A percentile compares a stretch with the other conserved stretches of the same genome.
These are phyloP conservation scores for Erodium texanum DNA, from an alignment of 441 rosid species.

Conservation along the genomic window DNA sequence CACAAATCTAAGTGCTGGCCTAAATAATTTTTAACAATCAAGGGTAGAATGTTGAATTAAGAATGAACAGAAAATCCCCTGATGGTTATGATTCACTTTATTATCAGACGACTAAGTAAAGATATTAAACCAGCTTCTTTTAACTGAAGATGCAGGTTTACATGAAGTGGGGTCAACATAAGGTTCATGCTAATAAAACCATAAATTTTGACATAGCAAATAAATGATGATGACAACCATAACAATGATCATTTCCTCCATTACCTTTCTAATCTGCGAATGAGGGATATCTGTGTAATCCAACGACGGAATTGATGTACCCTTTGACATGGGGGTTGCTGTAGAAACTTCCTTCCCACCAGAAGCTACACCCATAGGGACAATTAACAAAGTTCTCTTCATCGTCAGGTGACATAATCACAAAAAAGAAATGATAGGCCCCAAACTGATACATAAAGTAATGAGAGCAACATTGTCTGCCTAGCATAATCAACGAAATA, in stretches of 20 bases:
- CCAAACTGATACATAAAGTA: not conserved
- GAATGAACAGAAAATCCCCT: not conserved
- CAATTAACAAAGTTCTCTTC: constrained; percentile 7
- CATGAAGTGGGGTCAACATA: not conserved
- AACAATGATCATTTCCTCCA: not conserved
- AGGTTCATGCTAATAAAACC: not conserved
- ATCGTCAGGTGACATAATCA: not conserved
- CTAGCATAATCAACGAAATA: constrained; percentile 6
- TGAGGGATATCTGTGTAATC: constrained; percentile 85
- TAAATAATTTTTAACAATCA: not conserved
- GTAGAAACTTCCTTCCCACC: constrained; percentile 52
- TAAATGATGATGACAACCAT: not conserved
- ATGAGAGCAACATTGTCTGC: constrained; percentile 7
- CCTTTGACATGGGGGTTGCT: constrained; percentile 36
- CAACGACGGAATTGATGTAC: constrained; percentile 35
- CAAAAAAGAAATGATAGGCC: not conserved
- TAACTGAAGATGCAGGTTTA: not conserved
- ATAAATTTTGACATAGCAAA: not conserved
- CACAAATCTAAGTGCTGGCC: not conserved
- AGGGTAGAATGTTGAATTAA: not conserved
- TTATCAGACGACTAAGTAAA: not conserved
- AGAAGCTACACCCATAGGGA: constrained; percentile 45
- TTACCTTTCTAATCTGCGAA: constrained; percentile 82
- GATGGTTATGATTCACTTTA: not conserved
- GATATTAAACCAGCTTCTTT: not conserved